Base-by-base conservation (phyloP, 2,329 filamentous ascomycete genomes). In the Neofusicoccum laricinum region DNA sequence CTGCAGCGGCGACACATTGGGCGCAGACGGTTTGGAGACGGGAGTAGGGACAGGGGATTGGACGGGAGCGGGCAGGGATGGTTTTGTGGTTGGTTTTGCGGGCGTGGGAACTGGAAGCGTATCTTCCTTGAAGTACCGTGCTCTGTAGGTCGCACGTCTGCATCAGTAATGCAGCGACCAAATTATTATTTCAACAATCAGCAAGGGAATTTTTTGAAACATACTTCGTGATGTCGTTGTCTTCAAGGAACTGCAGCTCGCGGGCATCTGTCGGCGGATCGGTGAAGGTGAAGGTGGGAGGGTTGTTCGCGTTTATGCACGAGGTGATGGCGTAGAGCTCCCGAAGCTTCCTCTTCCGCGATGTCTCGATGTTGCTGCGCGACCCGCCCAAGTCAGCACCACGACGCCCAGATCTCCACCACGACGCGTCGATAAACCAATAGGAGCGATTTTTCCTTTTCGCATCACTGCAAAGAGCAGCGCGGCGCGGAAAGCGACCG, bases 261-360 rank as follows among this genome's bases (percentile, higher is more conserved):
- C 81, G 78, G 66, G 81, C 79, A 66, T 79, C 78, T 71, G 80
- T 79, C 63, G 77, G 72, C 45, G 78, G 83, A 71, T 59, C 55
- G 10, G 81, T 80, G 75, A 86, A 82, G 76, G 82, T 81, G 77
- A 83, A 79, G 75, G 71, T 88, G 74, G 68, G 81, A 81, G 76
- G 81, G 80, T 78, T 87, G 82, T 74, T 84, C 79, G 78, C 77
- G 72, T 79, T 78, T 69, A 83, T 77, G 76, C 88, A 87, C 77
- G 90, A 90, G 82, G 91, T 89, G 84, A 91, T 86, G 71, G 86
- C 85, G 82, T 90, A 96, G 72, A 97, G 86, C 82, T 95, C 90
- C 77, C 90, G 89, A 77, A 97, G 85, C 84, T 96, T 96, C 79
- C 92, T 89, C 86, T 96, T 95, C 80, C 91, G 90, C 84, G 90